These are phyloP conservation scores for Penicillium argentinense DNA, from an alignment of 495 filamentous ascomycete species.

Conservation along the genomic window DNA sequence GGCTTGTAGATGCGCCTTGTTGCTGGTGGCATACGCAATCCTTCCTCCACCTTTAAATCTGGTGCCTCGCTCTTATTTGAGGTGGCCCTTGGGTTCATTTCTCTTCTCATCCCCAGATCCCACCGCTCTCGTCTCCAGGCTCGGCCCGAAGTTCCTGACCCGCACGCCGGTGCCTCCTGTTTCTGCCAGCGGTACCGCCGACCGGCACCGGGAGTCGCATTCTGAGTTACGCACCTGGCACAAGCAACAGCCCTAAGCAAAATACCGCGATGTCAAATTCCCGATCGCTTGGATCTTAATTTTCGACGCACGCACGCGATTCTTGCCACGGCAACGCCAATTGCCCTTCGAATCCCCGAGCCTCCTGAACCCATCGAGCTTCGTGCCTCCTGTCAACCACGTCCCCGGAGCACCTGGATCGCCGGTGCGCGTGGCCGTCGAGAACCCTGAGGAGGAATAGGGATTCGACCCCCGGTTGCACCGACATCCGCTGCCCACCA, in stretches of 20 bases:
- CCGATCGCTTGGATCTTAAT: constrained; percentile 13
- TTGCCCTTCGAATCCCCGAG: background rate
- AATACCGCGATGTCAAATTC: constrained; percentile 17
- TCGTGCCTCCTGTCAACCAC: background rate
- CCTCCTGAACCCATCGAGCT: background rate
- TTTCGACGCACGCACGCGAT: constrained; percentile 4
- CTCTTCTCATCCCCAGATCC: background rate
- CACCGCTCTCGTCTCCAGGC: background rate
- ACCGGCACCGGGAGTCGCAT: constrained; percentile 13
- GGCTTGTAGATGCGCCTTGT: constrained; percentile 5
- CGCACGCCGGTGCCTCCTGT: constrained; percentile 4
- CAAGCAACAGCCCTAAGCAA: background rate
- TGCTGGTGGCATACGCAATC: constrained; percentile 16
- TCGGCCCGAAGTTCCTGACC: background rate
- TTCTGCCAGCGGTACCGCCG: constrained; percentile 20
- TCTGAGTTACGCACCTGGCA: constrained; percentile 10
- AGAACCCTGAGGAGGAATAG: background rate
- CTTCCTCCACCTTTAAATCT: constrained; percentile 7
- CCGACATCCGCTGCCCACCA: constrained; percentile 24
- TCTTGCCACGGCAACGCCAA: background rate
- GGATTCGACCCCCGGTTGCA: background rate
- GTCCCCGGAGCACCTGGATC: constrained; percentile 2
- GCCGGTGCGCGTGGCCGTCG: constrained; percentile 12
- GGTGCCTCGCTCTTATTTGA: background rate
- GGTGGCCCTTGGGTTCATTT: constrained; percentile 1